Evolutionary conservation across 2,329 filamentous ascomycete species (phyloP).

Genomic region (Neofusicoccum ribis): DNA sequence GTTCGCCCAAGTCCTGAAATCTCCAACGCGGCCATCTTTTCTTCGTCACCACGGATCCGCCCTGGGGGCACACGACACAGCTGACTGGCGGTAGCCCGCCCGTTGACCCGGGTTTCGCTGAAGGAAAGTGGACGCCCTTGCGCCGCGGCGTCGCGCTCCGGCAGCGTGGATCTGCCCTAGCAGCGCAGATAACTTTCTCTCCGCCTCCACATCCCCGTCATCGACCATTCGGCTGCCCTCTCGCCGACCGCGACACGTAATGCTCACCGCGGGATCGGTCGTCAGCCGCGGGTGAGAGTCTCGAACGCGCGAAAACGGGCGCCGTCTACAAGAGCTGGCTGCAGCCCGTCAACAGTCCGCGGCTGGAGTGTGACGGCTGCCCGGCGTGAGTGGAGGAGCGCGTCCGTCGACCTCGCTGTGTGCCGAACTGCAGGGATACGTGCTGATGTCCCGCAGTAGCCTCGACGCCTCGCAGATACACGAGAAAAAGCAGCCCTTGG

Average conservation of each 20-base stretch:
- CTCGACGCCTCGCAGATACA: slow-evolving; percentile 16
- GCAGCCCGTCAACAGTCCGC: slow-evolving; percentile 8
- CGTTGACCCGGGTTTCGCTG: slow-evolving; percentile 14
- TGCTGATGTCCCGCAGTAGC: slow-evolving; percentile 17
- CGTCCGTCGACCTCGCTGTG: background rate
- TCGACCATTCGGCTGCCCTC: slow-evolving; percentile 15
- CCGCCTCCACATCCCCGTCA: slow-evolving; percentile 12
- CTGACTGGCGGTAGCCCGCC: slow-evolving; percentile 1
- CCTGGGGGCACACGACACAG: slow-evolving; percentile 4
- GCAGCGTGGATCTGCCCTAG: slow-evolving; percentile 16
- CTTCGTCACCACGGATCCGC: background rate
- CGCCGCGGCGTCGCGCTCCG: slow-evolving; percentile 6
- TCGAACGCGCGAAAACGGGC: slow-evolving; percentile 12
- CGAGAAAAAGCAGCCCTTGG: slow-evolving; percentile 11
- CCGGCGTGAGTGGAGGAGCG: background rate
- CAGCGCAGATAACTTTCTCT: slow-evolving; percentile 8
- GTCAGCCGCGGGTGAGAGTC: slow-evolving; percentile 8
- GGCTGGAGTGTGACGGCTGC: slow-evolving; percentile 14
- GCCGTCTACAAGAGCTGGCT: background rate
- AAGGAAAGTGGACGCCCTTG: slow-evolving; percentile 6
- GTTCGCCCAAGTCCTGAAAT: slow-evolving; percentile 7
- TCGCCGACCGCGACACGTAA: slow-evolving; percentile 17
- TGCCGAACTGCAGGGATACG: slow-evolving; percentile 18
- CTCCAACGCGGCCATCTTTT: slow-evolving; percentile 1
- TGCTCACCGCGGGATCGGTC: slow-evolving; percentile 9